These are phyloP conservation scores for Xylariaceae sp. DNA, from an alignment of 2,329 filamentous ascomycete genomes.

Conservation along the genomic window DNA sequence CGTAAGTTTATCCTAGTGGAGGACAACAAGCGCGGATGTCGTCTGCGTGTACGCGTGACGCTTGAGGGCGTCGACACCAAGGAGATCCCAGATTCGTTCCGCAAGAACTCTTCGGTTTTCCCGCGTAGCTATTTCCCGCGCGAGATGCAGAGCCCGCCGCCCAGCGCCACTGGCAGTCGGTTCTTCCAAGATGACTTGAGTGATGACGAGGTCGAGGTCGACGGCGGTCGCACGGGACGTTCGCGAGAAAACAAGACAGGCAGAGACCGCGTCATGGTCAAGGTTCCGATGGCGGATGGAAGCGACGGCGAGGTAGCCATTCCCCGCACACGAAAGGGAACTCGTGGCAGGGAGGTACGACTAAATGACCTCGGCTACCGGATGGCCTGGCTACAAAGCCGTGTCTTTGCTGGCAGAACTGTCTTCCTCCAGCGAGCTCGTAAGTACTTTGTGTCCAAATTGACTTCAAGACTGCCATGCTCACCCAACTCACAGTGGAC, in stretches of 20 bases:
- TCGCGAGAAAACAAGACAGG: constrained; percentile 29
- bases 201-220: constrained; percentile 54
- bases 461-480: background rate
- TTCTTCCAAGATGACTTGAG: constrained; percentile 66
- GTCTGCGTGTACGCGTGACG: constrained; percentile 84
- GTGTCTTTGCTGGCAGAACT: constrained; percentile 81
- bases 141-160: constrained; percentile 85
- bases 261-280: constrained; percentile 42
- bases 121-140: constrained; percentile 88
- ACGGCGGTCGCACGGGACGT: constrained; percentile 38
- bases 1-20: constrained; percentile 97
- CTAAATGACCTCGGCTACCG: constrained; percentile 91
- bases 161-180: constrained; percentile 67
- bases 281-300: constrained; percentile 66
- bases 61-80: constrained; percentile 92
- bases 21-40: constrained; percentile 70
- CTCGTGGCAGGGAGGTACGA: constrained; percentile 77
- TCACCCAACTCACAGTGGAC: constrained; percentile 64
- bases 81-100: constrained; percentile 94
- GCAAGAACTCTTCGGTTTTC: constrained; percentile 83
- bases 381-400: constrained; percentile 94
- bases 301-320: constrained; percentile 68
- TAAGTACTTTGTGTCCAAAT: constrained; percentile 48
- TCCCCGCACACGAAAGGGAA: constrained; percentile 65
- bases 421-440: constrained; percentile 87